Percentiles rank a stretch among this genome's conserved stretches.
Evolutionary conservation across 371 early-diverging fungal genomes (phyloP).

Genomic region (Mucor plumbeus): DNA sequence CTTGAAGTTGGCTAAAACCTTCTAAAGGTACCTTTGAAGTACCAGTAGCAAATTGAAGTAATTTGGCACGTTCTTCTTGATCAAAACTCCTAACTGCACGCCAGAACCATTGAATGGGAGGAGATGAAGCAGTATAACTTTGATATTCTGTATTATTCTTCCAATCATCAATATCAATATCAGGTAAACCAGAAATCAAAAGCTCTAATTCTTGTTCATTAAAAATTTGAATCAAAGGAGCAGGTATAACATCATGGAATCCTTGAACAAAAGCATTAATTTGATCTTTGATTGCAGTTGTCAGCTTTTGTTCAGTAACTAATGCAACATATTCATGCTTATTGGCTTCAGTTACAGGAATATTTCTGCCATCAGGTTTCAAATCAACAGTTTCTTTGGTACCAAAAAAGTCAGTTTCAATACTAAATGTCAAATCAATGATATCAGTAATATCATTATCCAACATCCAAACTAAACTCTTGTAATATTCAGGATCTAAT

Average conservation of each 20-base stretch:
- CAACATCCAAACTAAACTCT: slow-evolving; percentile 97
- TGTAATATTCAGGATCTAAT: slow-evolving; percentile 95
- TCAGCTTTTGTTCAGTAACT: slow-evolving; percentile 88
- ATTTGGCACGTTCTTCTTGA: slow-evolving; percentile 96
- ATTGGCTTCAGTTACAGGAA: slow-evolving; percentile 95
- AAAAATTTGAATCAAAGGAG: slow-evolving; percentile 90
- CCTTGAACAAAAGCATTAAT: slow-evolving; percentile 93
- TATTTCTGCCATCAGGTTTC: slow-evolving; percentile 88
- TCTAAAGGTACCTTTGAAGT: slow-evolving; percentile 98
- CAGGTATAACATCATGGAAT: slow-evolving; percentile 96
- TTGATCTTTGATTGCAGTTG: slow-evolving; percentile 90
- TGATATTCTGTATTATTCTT: slow-evolving; percentile 97
- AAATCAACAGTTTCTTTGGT: slow-evolving; percentile 84
- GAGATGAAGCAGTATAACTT: slow-evolving; percentile 85
- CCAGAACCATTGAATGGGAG: slow-evolving; percentile 99
- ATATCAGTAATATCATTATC: slow-evolving; percentile 96
- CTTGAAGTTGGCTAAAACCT: slow-evolving; percentile 95
- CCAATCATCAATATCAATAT: slow-evolving; percentile 99
- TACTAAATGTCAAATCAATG: slow-evolving; percentile 93
- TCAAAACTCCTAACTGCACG: slow-evolving; percentile 95
- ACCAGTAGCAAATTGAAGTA: slow-evolving; percentile 98
- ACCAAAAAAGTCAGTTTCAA: slow-evolving; percentile 96
- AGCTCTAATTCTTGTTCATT: slow-evolving; percentile 99
- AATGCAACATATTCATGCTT: slow-evolving; percentile 96
- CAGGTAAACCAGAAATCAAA: slow-evolving; percentile 97